These are phyloP conservation scores for Hippophae rhamnoides DNA, from an alignment of 306 rosid species.

Conservation along the genomic window DNA sequence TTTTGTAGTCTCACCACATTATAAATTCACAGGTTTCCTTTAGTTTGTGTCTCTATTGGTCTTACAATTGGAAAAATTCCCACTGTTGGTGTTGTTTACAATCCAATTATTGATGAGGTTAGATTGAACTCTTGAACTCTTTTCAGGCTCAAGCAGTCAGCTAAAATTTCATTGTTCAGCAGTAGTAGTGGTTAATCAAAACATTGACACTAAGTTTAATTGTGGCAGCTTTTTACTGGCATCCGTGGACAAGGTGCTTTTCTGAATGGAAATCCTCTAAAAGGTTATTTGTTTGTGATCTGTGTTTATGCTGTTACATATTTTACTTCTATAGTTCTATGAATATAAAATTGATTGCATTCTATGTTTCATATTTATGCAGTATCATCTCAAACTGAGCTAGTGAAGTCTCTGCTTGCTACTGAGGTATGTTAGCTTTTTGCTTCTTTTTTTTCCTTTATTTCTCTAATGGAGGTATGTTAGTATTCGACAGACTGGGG, in stretches of 20 bases:
- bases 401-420: slow-evolving; percentile 71
- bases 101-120: slow-evolving; percentile 89
- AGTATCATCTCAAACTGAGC: slow-evolving; percentile 76
- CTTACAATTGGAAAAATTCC: slow-evolving; percentile 81
- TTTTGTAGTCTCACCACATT: not conserved
- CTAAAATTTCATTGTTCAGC: not conserved
- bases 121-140: slow-evolving; percentile 17
- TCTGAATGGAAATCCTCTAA: slow-evolving; percentile 71
- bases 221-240: slow-evolving; percentile 75
- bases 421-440: slow-evolving; percentile 63
- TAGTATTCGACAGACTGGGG: slow-evolving; percentile 10
- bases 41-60: slow-evolving; percentile 92
- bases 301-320: slow-evolving; percentile 8
- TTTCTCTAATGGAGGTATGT: slow-evolving; percentile 49
- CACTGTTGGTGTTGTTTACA: slow-evolving; percentile 84
- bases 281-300: slow-evolving; percentile 38
- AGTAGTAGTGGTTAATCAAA: slow-evolving; percentile 13
- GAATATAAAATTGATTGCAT: not conserved
- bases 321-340: not conserved
- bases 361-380: slow-evolving; percentile 34
- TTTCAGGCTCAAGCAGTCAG: slow-evolving; percentile 10
- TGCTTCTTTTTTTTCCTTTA: not conserved
- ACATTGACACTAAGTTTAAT: slow-evolving; percentile 18
- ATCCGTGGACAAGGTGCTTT: slow-evolving; percentile 74
- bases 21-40: slow-evolving; percentile 62